phyloP scores from a whole-genome alignment of 192 early-diverging fungal genomes.

The Entomortierella lignicola region DNA sequence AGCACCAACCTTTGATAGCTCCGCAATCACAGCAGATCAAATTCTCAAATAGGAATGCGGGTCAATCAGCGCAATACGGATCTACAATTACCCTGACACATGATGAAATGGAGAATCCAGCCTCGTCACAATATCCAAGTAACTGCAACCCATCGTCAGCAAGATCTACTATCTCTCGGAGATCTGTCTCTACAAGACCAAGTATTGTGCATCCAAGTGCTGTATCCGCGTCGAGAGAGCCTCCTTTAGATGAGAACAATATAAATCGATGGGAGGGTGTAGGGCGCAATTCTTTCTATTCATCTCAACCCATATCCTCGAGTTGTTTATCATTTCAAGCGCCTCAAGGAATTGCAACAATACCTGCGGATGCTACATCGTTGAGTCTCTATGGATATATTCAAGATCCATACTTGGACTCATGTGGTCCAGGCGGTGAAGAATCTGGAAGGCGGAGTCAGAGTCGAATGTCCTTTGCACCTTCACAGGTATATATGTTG shows the following conservation, averaged over 20 bases:
- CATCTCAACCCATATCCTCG: constrained; percentile 15
- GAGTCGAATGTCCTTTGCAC: constrained; percentile 30
- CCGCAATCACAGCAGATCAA: constrained; percentile 16
- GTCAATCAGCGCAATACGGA: constrained; percentile 16
- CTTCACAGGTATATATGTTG: constrained; percentile 39
- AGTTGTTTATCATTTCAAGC: constrained; percentile 1
- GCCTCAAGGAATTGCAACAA: neutral
- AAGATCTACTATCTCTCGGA: constrained; percentile 25
- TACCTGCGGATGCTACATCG: constrained; percentile 19
- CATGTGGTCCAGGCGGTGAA: neutral
- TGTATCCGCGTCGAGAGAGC: neutral
- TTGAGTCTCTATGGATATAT: constrained; percentile 23
- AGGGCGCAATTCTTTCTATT: neutral
- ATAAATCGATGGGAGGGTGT: neutral
- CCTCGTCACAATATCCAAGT: neutral
- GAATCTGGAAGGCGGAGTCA: constrained; percentile 14
- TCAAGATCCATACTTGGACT: constrained; percentile 3
- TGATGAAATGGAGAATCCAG: neutral
- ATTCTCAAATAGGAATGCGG: neutral
- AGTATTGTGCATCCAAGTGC: constrained; percentile 5
- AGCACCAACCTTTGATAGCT: constrained; percentile 25
- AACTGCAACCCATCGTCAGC: constrained; percentile 1
- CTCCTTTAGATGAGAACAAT: neutral
- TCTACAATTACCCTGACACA: constrained; percentile 29
- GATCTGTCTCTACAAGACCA: constrained; percentile 1